Evolutionary conservation across 2,329 filamentous ascomycete genomes (phyloP), one percentile per base, ranked within the genome.

Genomic region (Aspergillus tamarii): DNA sequence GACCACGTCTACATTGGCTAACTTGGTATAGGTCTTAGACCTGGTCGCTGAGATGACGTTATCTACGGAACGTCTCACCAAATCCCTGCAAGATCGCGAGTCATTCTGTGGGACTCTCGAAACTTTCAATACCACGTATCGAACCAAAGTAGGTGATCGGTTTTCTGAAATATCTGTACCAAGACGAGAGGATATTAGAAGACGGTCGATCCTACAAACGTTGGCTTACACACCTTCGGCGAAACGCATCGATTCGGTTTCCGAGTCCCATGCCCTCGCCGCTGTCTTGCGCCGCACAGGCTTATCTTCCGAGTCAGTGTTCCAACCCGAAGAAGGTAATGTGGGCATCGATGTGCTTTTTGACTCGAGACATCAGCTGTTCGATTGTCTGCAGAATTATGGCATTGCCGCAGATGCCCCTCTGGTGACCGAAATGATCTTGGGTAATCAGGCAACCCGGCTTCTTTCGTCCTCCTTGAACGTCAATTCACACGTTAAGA

Each of bases 51-150:
- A 75, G 16, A 75, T 80, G 74, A 76, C 75, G 30, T 64, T 69
- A 6, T 74, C 73, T 23, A 75, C 70, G 19, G 68, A 76, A 63
- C 58, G 65, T 36, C 65, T 77, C 26, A 73, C 66, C 2, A 69
- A 73, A 43, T 66, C 67, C 28, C 63, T 81, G 19, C 70, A 68
- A 52, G 67, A 72, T 41, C 71, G 74, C 23, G 76, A 78, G 57
- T 79, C 76, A 43, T 75, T 73, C 41, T 76, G 74, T 46, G 75
- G 74, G 57, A 67, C 75, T 10, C 59, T 80, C 8, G 74, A 76
- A 23, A 65, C 72, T 52, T 64, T 81, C 19, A 65, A 72, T 48
- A 59, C 64, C 9, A 64, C 72, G 16, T 79, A 78, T 65, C 74
- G 73, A 56, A 59, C 67, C 6, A 77, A 79, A 65, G 64, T 72